Percentiles rank a stretch among this genome's conserved stretches.
These are phyloP conservation scores for Yamadazyma paraphyllophila DNA, from an alignment of 805 yeast species.

Conservation along the genomic window DNA sequence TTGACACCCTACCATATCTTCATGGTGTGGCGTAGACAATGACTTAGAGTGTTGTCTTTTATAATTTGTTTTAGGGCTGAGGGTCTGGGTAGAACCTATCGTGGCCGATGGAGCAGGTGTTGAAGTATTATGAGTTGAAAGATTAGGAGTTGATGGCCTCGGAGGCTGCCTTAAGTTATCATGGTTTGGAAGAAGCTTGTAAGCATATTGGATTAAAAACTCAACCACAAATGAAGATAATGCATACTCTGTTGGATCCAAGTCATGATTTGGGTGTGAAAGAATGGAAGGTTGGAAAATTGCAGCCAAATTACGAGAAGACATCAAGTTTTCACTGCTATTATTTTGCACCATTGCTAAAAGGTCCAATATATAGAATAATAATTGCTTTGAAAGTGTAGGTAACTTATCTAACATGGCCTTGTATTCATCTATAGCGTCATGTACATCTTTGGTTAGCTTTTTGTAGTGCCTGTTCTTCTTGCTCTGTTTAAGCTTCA, in stretches of 20 bases:
- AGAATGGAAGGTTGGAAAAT: constrained; percentile 95
- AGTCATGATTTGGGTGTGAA: constrained; percentile 89
- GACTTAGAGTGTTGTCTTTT: constrained; percentile 35
- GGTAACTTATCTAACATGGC: constrained; percentile 68
- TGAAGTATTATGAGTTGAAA: not conserved
- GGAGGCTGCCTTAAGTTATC: constrained; percentile 6
- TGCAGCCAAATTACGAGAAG: constrained; percentile 90
- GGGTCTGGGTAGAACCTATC: not conserved
- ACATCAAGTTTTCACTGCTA: constrained; percentile 80
- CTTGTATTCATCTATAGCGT: constrained; percentile 72
- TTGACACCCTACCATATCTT: constrained; percentile 36
- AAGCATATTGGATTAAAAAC: constrained; percentile 83
- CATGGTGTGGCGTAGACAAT: constrained; percentile 28
- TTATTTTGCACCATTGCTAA: constrained; percentile 81
- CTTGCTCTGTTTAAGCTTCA: constrained; percentile 16
- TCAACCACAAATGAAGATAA: constrained; percentile 83
- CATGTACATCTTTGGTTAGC: constrained; percentile 61
- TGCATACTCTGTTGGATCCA: constrained; percentile 89
- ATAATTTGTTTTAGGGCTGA: constrained; percentile 6
- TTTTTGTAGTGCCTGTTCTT: constrained; percentile 52
- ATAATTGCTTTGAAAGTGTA: constrained; percentile 70
- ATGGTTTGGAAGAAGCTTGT: constrained; percentile 65
- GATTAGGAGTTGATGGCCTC: not conserved
- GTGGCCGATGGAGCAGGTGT: not conserved
- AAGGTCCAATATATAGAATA: constrained; percentile 83